Evolutionary conservation across 768 basidiomycete species (phyloP).

Genomic region (Tephrocybe sp.): DNA sequence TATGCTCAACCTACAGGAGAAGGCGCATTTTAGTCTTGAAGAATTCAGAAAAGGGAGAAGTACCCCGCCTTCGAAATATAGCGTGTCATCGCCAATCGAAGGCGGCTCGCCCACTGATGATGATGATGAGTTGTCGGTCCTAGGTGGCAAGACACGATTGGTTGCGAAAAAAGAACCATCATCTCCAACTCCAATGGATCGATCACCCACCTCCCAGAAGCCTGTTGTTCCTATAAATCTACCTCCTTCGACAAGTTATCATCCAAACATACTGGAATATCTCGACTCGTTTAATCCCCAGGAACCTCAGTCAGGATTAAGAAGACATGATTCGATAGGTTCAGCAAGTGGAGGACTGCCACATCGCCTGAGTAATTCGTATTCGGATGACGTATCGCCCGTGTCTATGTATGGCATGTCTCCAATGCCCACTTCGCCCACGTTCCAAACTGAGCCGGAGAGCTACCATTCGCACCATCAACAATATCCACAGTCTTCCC

Average conservation of each 20-base stretch:
- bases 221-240: conserved; percentile 72
- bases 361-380: conserved; percentile 6
- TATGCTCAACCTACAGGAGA: conserved; percentile 61
- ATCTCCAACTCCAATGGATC: conserved; percentile 53
- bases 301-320: conserved; percentile 20
- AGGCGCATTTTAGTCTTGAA: conserved; percentile 61
- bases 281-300: conserved; percentile 53
- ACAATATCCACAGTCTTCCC: conserved; percentile 18
- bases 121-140: conserved; percentile 59
- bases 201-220: conserved; percentile 69
- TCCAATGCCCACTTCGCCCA: conserved; percentile 27
- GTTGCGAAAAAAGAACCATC: conserved; percentile 59
- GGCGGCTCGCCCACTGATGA: conserved; percentile 44
- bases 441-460: conserved; percentile 32
- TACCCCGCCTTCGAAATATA: conserved; percentile 39
- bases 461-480: conserved; percentile 31
- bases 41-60: conserved; percentile 60
- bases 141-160: conserved; percentile 66
- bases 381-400: conserved; percentile 34
- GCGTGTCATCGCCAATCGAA: conserved; percentile 29
- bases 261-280: conserved; percentile 68
- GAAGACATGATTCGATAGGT: conserved; percentile 12
- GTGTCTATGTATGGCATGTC: conserved; percentile 48
- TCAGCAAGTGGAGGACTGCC: conserved; percentile 8
- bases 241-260: conserved; percentile 46